Evolutionary conservation across 306 rosid species (phyloP), one percentile per base, ranked within the genome.

Genomic region (Glycine soja): DNA sequence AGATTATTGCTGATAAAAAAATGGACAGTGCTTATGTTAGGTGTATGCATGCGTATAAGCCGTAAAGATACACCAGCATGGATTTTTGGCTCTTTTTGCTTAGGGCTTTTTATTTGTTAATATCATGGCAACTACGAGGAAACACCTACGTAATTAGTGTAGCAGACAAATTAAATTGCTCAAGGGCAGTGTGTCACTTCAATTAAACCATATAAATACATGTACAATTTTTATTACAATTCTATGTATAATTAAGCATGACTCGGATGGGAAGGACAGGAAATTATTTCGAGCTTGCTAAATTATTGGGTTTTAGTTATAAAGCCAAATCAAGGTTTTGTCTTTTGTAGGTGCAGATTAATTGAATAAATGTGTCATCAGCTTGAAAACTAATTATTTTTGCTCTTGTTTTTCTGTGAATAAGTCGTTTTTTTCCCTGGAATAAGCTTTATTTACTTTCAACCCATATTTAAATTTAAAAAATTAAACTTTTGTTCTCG

Each of bases 281-380:
- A 43, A n/a, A 75, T 13, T 0, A 16, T 42, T 42, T 18, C 8
- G 43, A 58, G 32, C 15, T 4, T n/a, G 40, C 51, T 13, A 77
- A 24, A 65, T 77, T 66, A 77, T 77, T 78, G 75, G 18, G 75
- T 78, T 78, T 78, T 78, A 38, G 56, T 67, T 62, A 19, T 11
- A 66, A 38, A 10, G 56, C 67, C 40, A 38, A 52, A 52, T 76
- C 81, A 42, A 40, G 1, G 24, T 30, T 61, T 76, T 76, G 71
- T 76, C 61, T 46, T 61, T 46, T 59, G 38, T 57, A 10, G 50
- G 38, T 54, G 67, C 66, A 16, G 3, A 36, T 36, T 24, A 6
- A 11, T 18, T 56, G 19, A 30, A 59, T 59, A 50, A 45, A 47
- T n/a, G 4, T 64, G 15, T n/a, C 9, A n/a, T 11, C 51, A 40